Evolutionary conservation across 2,329 filamentous ascomycete genomes (phyloP), one percentile per base, ranked within the genome.

Genomic region (Diplodia sapinea): DNA sequence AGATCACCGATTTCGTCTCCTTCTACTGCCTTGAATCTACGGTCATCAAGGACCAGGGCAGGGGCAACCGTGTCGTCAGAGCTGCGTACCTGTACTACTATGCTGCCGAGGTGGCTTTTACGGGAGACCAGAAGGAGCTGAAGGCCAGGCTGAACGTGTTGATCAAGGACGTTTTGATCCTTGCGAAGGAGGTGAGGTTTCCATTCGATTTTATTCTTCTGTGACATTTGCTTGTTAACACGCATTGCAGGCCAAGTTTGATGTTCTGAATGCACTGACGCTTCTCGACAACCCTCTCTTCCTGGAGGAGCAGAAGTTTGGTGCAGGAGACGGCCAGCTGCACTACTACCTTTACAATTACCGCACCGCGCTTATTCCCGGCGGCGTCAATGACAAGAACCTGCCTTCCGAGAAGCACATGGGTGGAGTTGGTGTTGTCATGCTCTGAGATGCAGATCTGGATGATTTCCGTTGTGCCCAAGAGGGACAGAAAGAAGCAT

Each of bases 281-380:
- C 85, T 97, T 49, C 90, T 97, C 80, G 94, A 99, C 79, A 99
- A 99, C 79, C 91, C 89, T 0, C 85, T 98, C 23, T 98, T 99
- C 86, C 85, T 99, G 6, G 90, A 94, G 76, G 86, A 97, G 72
- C 92, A 97, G 76, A 96, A 96, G 79, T 99, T 97, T 74, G 95
- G 94, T 54, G 89, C 91, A 5, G 95, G 95, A 38, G 95, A 99
- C 78, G 95, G 95, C 56, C 93, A 95, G 78, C 84, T 99, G 73
- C 93, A 99, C 80, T 99, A 94, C 82, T 99, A 99, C 79, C 84
- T 99, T 38, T 99, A 96, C 86, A 99, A 99, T 81, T 99, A 97
- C 83, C 89, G 93, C 68, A 92, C 93, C 13, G 89, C 91, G 69
- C 88, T 89, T n/a, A 91, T 99, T 74, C 83, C 88, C 0, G 94